Conservation (phyloP, 148 eudicot species). For the Amaranthus palmeri region DNA sequence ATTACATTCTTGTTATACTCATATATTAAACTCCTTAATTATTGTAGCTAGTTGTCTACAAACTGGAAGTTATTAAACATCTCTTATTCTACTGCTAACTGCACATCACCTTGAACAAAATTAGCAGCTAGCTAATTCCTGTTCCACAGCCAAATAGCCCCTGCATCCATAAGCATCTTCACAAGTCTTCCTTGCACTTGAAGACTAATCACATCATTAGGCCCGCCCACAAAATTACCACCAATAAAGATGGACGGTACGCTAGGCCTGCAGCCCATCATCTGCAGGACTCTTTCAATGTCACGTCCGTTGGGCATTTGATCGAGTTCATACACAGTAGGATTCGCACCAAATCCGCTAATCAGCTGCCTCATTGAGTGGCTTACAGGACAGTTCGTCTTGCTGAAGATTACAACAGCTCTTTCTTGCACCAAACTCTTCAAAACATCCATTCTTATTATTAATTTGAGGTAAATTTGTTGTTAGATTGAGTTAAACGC, state of each 20-base stretch:
- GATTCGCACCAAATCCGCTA: conserved; percentile 21
- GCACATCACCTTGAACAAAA: neutral
- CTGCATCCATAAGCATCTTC: conserved; percentile 30
- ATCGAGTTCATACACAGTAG: conserved; percentile 18
- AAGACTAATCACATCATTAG: conserved; percentile 29
- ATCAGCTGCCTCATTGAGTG: conserved; percentile 23
- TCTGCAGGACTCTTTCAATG: conserved; percentile 12
- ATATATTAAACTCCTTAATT: neutral
- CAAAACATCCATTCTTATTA: conserved; percentile 10
- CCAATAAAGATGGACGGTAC: conserved; percentile 20
- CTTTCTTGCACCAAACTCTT: conserved; percentile 15
- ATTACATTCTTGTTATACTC: no score
- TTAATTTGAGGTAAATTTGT: neutral
- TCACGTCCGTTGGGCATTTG: conserved; percentile 19
- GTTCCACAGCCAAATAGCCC: conserved; percentile 34
- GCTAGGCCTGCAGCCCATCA: conserved; percentile 19
- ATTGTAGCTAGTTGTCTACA: neutral
- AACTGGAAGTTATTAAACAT: no score
- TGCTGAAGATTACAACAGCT: conserved; percentile 19
- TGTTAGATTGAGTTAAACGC: neutral
- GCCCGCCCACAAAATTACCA: conserved; percentile 20
- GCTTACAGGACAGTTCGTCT: conserved; percentile 21
- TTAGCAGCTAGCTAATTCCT: conserved; percentile 12
- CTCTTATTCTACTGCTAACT: no score
- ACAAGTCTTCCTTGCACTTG: conserved; percentile 34